phyloP scores from a whole-genome alignment of 164 flowering plant species.

The Hamamelis virginiana region DNA sequence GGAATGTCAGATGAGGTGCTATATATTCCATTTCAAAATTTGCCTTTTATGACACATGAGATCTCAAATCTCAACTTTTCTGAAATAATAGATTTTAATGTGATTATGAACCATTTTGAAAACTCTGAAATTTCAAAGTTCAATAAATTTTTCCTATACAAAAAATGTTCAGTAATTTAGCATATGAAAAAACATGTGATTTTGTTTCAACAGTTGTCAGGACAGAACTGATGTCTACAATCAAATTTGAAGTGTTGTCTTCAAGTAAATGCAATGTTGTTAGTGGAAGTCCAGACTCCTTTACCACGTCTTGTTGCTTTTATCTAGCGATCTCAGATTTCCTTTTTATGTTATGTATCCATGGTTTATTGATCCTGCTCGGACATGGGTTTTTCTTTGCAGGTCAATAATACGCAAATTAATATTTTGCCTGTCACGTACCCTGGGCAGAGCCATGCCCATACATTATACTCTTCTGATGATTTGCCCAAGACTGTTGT shows the following conservation, averaged over 20 bases:
- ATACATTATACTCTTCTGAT: slow-evolving; percentile 25
- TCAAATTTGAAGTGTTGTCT: neutral
- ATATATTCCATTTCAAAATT: neutral
- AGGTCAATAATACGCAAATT: slow-evolving; percentile 22
- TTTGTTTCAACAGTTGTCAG: neutral
- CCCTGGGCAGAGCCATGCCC: slow-evolving; percentile 17
- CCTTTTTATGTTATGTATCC: neutral
- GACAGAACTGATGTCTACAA: neutral
- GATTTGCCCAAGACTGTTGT: slow-evolving; percentile 42
- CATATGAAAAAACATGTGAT: neutral
- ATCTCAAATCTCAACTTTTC: neutral
- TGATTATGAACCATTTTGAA: neutral
- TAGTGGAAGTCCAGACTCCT: neutral
- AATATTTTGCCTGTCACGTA: slow-evolving; percentile 21
- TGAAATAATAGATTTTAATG: neutral
- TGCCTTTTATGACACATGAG: neutral
- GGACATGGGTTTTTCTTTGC: neutral
- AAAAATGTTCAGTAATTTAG: neutral
- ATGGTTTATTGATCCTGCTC: neutral
- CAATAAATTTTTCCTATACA: neutral
- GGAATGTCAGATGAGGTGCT: slow-evolving; percentile 24
- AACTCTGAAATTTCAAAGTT: neutral
- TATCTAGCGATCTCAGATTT: neutral
- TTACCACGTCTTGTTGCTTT: neutral
- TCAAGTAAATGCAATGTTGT: neutral